Percentiles rank a stretch among this genome's conserved stretches.
Evolutionary conservation across 2,329 filamentous ascomycete genomes (phyloP).

Genomic region (Stachybotrys elegans): DNA sequence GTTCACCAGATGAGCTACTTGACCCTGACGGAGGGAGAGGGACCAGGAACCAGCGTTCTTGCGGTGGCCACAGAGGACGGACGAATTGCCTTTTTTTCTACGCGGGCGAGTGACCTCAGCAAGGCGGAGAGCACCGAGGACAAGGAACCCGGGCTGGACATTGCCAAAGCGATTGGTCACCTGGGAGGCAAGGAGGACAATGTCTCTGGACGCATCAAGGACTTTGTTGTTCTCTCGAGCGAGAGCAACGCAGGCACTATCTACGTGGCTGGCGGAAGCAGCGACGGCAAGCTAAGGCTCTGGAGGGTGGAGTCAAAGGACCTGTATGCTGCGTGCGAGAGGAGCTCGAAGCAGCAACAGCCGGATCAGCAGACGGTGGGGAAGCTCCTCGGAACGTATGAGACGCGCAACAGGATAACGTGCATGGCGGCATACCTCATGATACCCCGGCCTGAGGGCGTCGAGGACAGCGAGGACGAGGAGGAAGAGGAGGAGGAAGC

Average conservation of each 20-base stretch:
- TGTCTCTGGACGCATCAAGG: constrained; percentile 74
- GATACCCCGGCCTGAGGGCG: constrained; percentile 60
- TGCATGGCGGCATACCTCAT: constrained; percentile 84
- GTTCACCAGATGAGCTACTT: constrained; percentile 79
- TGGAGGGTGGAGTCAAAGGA: constrained; percentile 57
- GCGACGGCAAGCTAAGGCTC: constrained; percentile 77
- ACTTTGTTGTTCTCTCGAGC: constrained; percentile 65
- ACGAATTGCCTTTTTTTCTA: constrained; percentile 76
- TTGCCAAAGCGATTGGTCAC: constrained; percentile 67
- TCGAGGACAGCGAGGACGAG: constrained; percentile 54
- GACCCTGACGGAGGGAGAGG: constrained; percentile 36
- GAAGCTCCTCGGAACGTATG: constrained; percentile 67
- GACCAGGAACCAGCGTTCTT: constrained; percentile 52
- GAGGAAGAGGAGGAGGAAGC: constrained; percentile 37
- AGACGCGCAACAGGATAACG: constrained; percentile 84
- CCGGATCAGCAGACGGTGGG: constrained; percentile 43
- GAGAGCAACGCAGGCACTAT: constrained; percentile 32
- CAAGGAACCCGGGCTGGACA: constrained; percentile 33
- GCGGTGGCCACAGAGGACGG: constrained; percentile 88
- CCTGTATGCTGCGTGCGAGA: constrained; percentile 27
- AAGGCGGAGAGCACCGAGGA: constrained; percentile 28
- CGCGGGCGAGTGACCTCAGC: constrained; percentile 44
- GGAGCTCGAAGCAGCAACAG: constrained; percentile 16
- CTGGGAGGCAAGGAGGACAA: constrained; percentile 69
- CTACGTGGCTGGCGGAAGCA: constrained; percentile 70